These are phyloP conservation scores for Neurospora sp. DNA, from an alignment of 2,329 filamentous ascomycete genomes.

Conservation along the genomic window DNA sequence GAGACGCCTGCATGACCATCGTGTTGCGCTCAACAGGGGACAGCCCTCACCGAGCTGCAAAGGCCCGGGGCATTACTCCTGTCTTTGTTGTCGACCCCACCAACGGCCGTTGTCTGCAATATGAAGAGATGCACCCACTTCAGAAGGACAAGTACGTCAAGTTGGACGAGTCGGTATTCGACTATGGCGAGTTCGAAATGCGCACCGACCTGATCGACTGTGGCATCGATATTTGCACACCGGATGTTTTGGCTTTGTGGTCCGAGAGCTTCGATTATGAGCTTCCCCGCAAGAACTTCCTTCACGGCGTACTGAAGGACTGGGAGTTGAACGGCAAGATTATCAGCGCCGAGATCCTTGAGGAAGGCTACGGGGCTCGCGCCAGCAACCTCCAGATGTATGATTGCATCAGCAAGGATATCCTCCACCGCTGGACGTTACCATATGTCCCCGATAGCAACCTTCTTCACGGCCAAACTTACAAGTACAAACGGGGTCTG, in stretches of 20 bases:
- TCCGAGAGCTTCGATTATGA: constrained; percentile 91
- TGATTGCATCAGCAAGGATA: constrained; percentile 76
- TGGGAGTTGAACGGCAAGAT: constrained; percentile 95
- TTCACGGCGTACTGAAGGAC: constrained; percentile 85
- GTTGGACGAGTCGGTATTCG: constrained; percentile 71
- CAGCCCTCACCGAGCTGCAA: constrained; percentile 58
- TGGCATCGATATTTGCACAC: constrained; percentile 94
- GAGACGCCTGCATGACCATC: constrained; percentile 97
- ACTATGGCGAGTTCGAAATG: constrained; percentile 65
- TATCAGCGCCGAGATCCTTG: constrained; percentile 82
- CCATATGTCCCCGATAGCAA: constrained; percentile 87
- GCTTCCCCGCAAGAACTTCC: constrained; percentile 61
- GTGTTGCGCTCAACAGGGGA: constrained; percentile 70
- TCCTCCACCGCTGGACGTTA: constrained; percentile 80
- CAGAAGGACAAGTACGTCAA: constrained; percentile 55
- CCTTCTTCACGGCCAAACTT: constrained; percentile 65
- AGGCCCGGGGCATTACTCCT: constrained; percentile 63
- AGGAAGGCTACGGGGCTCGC: constrained; percentile 75
- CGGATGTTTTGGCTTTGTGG: constrained; percentile 89
- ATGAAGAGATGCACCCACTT: constrained; percentile 75
- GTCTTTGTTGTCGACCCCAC: constrained; percentile 79
- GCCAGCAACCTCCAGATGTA: constrained; percentile 83
- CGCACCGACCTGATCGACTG: constrained; percentile 86
- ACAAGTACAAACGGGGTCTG: constrained; percentile 58
- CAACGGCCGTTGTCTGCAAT: constrained; percentile 77